Evolutionary conservation across 1,139 yeast genomes (phyloP), one percentile per base, ranked within the genome.

Genomic region (Yamadazyma siamensis): DNA sequence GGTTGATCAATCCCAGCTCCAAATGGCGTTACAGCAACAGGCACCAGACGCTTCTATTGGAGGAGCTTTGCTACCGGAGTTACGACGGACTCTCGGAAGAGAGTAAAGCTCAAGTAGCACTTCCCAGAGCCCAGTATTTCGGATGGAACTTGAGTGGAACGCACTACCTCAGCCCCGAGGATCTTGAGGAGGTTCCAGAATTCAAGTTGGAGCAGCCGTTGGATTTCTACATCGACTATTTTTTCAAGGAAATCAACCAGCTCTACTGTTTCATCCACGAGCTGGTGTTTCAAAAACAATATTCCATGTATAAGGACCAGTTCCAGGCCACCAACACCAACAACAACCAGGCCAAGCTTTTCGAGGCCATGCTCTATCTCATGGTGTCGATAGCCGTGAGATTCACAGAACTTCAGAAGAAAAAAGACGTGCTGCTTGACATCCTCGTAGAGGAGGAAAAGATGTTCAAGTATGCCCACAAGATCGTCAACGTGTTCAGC

Each of bases 141-240:
- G 84, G 82, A 11, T 79, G 84, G 84, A 79, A 79, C 47, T 60
- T 77, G 73, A 64, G 75, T 21, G 84, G 85, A 2, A 66, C 66
- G 13, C 71, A 70, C 40, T 79, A 74, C 45, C 44, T 75, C 13
- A 52, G 53, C 15, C 56, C 65, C 5, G 68, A 68, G 23, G 51
- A 50, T 6, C 49, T 72, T 13, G 74, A 76, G 3, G 49, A 52
- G 4, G 29, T 50, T 3, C 69, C 71, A 4, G 51, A 51, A 6
- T 28, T 51, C n/a, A 34, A 36, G 15, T 34, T 46, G 6, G 44
- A 47, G 12, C 15, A 34, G 15, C 43, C 47, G 13, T 34, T 52
- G 6, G 35, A 33, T 3, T 36, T 16, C 10, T 54, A 50, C 27
- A 44, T 75, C 7, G 59, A 68, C 26, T 74, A 54, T 42, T 78